phyloP scores from a whole-genome alignment of 2,329 filamentous ascomycete genomes.

The Juglanconis juglandina region DNA sequence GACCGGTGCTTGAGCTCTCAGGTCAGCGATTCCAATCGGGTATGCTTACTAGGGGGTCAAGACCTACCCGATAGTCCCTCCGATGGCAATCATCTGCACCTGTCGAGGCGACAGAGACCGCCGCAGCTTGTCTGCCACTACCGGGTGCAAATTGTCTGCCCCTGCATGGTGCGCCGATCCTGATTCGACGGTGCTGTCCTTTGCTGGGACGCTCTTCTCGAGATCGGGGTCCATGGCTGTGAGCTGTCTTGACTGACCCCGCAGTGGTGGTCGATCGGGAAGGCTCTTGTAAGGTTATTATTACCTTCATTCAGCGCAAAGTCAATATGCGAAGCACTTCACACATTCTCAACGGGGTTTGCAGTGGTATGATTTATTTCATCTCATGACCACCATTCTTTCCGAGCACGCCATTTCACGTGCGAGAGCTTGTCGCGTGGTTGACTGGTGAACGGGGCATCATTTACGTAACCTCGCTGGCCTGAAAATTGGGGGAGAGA shows the following conservation, averaged over 20 bases:
- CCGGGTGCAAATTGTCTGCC: background rate
- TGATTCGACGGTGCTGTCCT: background rate
- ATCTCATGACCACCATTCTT: background rate
- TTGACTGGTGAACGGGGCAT: background rate
- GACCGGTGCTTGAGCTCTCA: slow-evolving; percentile 44
- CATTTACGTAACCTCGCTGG: background rate
- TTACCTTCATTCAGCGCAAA: background rate
- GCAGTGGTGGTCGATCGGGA: background rate
- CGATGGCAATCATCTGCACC: slow-evolving; percentile 65
- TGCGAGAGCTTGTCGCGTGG: background rate
- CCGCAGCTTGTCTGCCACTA: slow-evolving; percentile 40
- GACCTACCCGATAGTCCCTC: slow-evolving; percentile 48
- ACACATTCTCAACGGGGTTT: background rate
- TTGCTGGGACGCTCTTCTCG: background rate
- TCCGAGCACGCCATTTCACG: background rate
- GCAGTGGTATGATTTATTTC: background rate
- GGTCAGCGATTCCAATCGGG: background rate
- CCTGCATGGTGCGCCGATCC: background rate
- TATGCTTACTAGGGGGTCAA: slow-evolving; percentile 32
- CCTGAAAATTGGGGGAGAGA: no score
- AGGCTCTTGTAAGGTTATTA: background rate
- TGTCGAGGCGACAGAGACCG: slow-evolving; percentile 59
- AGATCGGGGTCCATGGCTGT: background rate
- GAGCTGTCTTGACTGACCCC: background rate
- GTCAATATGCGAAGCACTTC: background rate